A percentile compares a stretch with the other conserved stretches of the same genome.
Conservation (phyloP, 2,329 filamentous ascomycete species). For the Gaeumannomyces tritici region DNA sequence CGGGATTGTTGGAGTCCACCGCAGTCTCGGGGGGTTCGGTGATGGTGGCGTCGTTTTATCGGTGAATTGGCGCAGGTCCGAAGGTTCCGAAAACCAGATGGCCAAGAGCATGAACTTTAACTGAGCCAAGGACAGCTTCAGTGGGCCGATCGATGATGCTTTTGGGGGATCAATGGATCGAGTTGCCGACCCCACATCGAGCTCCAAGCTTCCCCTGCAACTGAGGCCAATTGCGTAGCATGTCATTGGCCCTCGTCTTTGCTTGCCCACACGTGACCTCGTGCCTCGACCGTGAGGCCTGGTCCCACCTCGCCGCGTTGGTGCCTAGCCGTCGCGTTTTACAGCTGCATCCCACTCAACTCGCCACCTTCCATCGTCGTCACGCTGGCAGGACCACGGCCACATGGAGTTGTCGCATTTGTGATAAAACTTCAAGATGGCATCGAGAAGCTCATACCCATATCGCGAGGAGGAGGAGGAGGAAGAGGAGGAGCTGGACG, state of each 20-base stretch:
- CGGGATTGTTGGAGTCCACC: no score
- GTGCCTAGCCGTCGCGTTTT: constrained; percentile 4
- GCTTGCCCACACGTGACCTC: constrained; percentile 6
- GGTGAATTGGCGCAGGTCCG: background rate
- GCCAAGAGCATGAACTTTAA: background rate
- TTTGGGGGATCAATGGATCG: background rate
- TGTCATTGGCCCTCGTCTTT: background rate
- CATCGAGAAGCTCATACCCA: background rate
- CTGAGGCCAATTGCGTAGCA: constrained; percentile 1
- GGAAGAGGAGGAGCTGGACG: constrained; percentile 50
- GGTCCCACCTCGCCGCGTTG: constrained; percentile 1
- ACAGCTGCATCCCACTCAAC: constrained; percentile 27
- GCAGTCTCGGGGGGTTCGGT: no score
- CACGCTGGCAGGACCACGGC: background rate
- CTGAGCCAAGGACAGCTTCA: background rate
- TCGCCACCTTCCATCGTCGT: constrained; percentile 16
- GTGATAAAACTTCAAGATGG: background rate
- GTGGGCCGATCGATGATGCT: constrained; percentile 1
- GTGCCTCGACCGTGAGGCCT: background rate
- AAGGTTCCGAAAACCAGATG: background rate
- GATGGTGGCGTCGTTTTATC: background rate
- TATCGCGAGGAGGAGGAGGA: constrained; percentile 50
- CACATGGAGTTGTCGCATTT: background rate
- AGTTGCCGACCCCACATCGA: background rate
- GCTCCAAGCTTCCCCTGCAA: constrained; percentile 1